Conservation (phyloP, 2,329 filamentous ascomycete species). For the Hypoxylon sp. region DNA sequence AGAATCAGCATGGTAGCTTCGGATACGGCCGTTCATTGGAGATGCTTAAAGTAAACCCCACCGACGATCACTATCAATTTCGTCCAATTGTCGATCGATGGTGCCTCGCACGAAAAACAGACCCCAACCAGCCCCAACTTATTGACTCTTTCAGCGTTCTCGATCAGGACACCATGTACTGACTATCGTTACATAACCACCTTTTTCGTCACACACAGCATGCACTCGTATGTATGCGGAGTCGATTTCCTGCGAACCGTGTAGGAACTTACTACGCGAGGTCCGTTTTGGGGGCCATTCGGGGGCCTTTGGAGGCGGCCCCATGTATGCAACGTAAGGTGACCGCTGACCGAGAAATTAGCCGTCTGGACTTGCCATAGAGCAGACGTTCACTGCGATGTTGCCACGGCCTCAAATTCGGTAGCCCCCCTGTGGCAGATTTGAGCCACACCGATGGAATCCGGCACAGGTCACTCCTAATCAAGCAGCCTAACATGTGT, state of each 20-base stretch:
- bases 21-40: constrained; percentile 47
- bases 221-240: constrained; percentile 1
- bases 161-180: constrained; percentile 8
- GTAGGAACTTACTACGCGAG: constrained; percentile 29
- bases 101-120: constrained; percentile 20
- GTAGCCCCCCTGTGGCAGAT: constrained; percentile 21
- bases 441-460: not conserved
- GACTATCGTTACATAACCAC: constrained; percentile 4
- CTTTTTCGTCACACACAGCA: constrained; percentile 28
- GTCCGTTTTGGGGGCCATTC: constrained; percentile 22
- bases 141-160: constrained; percentile 10
- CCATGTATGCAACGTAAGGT: constrained; percentile 24
- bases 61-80: constrained; percentile 13
- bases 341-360: constrained; percentile 24
- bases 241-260: constrained; percentile 21
- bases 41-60: constrained; percentile 31
- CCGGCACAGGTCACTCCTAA: constrained; percentile 16
- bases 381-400: constrained; percentile 9
- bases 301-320: constrained; percentile 17
- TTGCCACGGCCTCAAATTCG: constrained; percentile 14
- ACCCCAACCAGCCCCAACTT: constrained; percentile 22
- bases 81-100: constrained; percentile 28
- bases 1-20: constrained; percentile 25
- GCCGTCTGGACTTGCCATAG: constrained; percentile 26
- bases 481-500: constrained; percentile 18